Conservation (phyloP, 495 filamentous ascomycete genomes). For the Gamarada debralockiae region DNA sequence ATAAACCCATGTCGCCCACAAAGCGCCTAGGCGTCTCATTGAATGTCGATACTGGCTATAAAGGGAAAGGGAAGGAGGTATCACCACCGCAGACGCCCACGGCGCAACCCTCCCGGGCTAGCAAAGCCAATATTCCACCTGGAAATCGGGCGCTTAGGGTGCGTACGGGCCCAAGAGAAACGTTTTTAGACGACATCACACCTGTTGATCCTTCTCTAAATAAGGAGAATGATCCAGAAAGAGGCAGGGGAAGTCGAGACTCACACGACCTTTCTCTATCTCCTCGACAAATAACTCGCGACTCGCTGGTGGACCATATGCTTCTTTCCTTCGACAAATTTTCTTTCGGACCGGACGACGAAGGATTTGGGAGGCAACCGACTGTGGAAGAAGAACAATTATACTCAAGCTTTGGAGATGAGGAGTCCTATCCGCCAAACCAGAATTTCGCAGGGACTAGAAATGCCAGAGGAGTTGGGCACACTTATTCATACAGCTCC, state of each 20-base stretch:
- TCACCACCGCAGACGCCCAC: constrained; percentile 23
- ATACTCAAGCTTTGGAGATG: constrained; percentile 36
- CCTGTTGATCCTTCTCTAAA: constrained; percentile 35
- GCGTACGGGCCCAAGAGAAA: constrained; percentile 30
- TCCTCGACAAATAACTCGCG: constrained; percentile 68
- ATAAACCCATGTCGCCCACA: constrained; percentile 15
- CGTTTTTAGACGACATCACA: constrained; percentile 47
- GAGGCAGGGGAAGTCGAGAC: constrained; percentile 46
- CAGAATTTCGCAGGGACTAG: constrained; percentile 16
- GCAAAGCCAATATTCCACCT: constrained; percentile 15
- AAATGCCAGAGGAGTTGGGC: constrained; percentile 49
- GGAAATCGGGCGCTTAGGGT: constrained; percentile 21
- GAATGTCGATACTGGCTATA: constrained; percentile 26
- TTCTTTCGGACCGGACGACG: constrained; percentile 45
- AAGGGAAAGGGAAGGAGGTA: constrained; percentile 21
- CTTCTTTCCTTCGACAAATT: constrained; percentile 84
- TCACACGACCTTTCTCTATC: constrained; percentile 86
- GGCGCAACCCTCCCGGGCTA: constrained; percentile 6
- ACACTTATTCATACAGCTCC: constrained; percentile 71
- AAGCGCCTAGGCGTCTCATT: constrained; percentile 21
- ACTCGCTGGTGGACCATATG: constrained; percentile 91
- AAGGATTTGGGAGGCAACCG: constrained; percentile 23
- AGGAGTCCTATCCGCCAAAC: constrained; percentile 29
- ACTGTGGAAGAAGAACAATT: constrained; percentile 27
- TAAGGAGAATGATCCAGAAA: constrained; percentile 29